These are phyloP conservation scores for Mallotus japonicus DNA, from an alignment of 441 rosid species.

Conservation along the genomic window DNA sequence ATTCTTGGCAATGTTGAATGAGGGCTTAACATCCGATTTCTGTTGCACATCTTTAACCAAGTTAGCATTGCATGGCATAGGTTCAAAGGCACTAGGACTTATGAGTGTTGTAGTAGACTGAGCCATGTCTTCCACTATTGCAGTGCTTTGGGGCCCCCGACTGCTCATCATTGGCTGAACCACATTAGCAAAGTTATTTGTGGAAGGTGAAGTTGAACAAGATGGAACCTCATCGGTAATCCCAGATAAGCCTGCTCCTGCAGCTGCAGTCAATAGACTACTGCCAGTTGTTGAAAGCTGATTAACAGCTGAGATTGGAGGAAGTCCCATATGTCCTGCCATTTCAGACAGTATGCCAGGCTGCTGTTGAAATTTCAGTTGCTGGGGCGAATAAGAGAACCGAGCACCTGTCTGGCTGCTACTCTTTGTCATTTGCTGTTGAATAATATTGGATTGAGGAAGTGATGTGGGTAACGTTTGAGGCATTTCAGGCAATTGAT, in stretches of 20 bases:
- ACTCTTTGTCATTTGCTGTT: conserved; percentile 45
- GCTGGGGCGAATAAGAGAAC: conserved; percentile 44
- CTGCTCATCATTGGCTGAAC: conserved; percentile 38
- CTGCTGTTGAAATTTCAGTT: conserved; percentile 42
- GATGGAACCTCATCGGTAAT: conserved; percentile 60
- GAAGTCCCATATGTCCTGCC: conserved; percentile 36
- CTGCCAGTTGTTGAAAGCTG: conserved; percentile 36
- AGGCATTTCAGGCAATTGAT: conserved; percentile 46
- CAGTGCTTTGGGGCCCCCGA: conserved; percentile 31
- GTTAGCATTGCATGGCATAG: conserved; percentile 33
- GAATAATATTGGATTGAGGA: conserved; percentile 40
- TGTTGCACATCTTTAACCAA: conserved; percentile 40
- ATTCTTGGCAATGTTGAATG: conserved; percentile 47
- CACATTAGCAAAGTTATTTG: conserved; percentile 36
- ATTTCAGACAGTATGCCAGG: conserved; percentile 40
- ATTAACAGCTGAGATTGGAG: conserved; percentile 32
- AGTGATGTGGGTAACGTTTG: conserved; percentile 34
- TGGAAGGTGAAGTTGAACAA: conserved; percentile 57
- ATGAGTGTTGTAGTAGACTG: conserved; percentile 45
- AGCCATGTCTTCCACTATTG: conserved; percentile 46
- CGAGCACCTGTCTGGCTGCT: conserved; percentile 37
- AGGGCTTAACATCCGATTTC: conserved; percentile 58
- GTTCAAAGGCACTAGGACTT: conserved; percentile 41
- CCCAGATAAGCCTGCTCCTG: conserved; percentile 48
- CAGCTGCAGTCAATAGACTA: conserved; percentile 36